phyloP scores from a whole-genome alignment of 805 yeast genomes.

The Candida insectorum region DNA sequence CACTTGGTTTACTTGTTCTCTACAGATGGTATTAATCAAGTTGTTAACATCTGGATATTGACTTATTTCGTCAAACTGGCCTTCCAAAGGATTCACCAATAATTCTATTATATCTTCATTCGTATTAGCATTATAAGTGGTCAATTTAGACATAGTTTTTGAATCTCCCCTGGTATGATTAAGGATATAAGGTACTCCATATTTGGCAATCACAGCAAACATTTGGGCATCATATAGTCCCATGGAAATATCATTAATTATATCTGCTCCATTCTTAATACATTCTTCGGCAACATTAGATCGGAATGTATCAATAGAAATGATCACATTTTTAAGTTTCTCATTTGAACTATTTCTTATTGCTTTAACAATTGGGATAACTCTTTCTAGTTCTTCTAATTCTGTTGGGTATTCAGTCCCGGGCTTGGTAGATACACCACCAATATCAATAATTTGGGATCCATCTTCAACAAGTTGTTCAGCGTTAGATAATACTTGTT shows the following conservation, averaged over 20 bases:
- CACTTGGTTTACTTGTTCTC: constrained; percentile 61
- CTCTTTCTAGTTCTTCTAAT: constrained; percentile 68
- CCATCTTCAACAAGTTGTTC: constrained; percentile 51
- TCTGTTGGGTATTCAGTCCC: constrained; percentile 60
- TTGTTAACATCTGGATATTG: constrained; percentile 20
- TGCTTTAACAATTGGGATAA: constrained; percentile 64
- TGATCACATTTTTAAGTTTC: constrained; percentile 39
- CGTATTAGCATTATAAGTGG: constrained; percentile 46
- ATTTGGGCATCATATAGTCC: constrained; percentile 68
- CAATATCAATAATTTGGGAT: constrained; percentile 82
- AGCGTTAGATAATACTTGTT: constrained; percentile 44
- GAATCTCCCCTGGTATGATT: constrained; percentile 87
- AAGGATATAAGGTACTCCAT: constrained; percentile 73
- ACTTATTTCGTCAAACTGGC: constrained; percentile 14
- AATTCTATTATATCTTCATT: constrained; percentile 37
- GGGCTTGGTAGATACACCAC: constrained; percentile 94
- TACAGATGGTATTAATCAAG: constrained; percentile 54
- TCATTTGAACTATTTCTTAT: constrained; percentile 45
- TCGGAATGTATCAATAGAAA: constrained; percentile 89
- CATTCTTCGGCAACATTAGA: constrained; percentile 69
- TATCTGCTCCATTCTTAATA: constrained; percentile 77
- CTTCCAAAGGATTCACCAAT: constrained; percentile 22
- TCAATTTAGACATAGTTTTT: constrained; percentile 60
- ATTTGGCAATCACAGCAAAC: constrained; percentile 63
- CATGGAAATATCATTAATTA: constrained; percentile 86